Evolutionary conservation across 768 basidiomycete species (phyloP).

Genomic region (Pholiota microspora): DNA sequence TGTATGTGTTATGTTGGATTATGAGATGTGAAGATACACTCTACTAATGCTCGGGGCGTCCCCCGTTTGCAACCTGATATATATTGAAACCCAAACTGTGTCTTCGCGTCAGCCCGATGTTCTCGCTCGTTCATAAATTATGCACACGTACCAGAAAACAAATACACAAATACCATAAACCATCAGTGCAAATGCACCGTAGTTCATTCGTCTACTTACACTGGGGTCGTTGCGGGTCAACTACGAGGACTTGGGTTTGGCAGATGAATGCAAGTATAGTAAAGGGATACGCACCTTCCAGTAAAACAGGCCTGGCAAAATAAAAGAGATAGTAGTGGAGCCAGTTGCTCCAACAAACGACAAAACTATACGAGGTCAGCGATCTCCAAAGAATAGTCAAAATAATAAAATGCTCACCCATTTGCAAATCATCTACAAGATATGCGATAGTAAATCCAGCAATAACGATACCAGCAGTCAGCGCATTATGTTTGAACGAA

Average conservation of each 20-base stretch:
- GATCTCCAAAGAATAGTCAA: conserved; percentile 4
- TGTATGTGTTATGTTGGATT: too few relatives aligned
- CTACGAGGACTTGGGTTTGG: conserved; percentile 30
- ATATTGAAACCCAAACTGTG: conserved; percentile 77
- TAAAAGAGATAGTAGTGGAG: conserved; percentile 95
- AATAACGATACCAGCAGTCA: conserved; percentile 66
- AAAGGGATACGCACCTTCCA: too few relatives aligned
- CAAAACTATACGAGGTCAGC: conserved; percentile 53
- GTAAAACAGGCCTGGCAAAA: conserved; percentile 90
- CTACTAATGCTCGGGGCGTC: conserved; percentile 17
- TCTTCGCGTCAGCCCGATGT: conserved; percentile 9
- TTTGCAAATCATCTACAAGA: conserved; percentile 71
- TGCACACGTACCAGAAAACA: conserved; percentile 74
- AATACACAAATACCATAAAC: conserved; percentile 79
- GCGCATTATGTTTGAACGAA: conserved; percentile 58
- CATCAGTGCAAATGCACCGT: conserved; percentile 61
- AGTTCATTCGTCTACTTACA: conserved; percentile 47
- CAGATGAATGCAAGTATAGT: too few relatives aligned
- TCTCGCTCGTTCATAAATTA: not conserved
- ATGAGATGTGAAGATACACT: too few relatives aligned
- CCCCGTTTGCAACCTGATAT: conserved; percentile 51
- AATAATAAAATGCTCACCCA: conserved; percentile 54
- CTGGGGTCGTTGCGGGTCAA: conserved; percentile 68
- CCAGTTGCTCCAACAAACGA: conserved; percentile 97
- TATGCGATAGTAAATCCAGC: conserved; percentile 73